Percentiles rank a stretch among this genome's conserved stretches.
Conservation (phyloP, 352 stramenopile genomes). For the Globisporangium camurandrum region DNA sequence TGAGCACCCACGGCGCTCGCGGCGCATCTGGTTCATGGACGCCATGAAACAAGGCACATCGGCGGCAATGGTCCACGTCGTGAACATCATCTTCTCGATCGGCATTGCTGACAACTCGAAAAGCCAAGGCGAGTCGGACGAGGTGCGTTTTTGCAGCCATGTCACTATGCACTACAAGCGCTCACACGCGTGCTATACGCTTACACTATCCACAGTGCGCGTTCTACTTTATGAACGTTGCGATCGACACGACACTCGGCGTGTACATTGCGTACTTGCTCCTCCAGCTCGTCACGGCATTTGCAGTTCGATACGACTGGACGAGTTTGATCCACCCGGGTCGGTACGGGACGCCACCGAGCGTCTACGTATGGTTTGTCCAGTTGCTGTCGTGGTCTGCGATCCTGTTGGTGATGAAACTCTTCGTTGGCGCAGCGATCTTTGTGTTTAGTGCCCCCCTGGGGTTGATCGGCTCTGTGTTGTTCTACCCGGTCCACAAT, state of each 20-base stretch:
- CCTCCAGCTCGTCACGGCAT: conserved; percentile 41
- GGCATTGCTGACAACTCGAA: conserved; percentile 51
- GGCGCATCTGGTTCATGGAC: conserved; percentile 78
- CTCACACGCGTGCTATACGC: not conserved
- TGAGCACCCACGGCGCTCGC: conserved; percentile 48
- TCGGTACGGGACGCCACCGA: conserved; percentile 60
- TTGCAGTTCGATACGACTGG: conserved; percentile 62
- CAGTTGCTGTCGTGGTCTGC: conserved; percentile 63
- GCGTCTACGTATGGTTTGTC: conserved; percentile 48
- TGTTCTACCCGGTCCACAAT: conserved; percentile 65
- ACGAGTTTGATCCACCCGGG: conserved; percentile 48
- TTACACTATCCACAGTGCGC: conserved; percentile 36
- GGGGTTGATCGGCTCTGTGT: conserved; percentile 42
- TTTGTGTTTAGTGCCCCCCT: conserved; percentile 54
- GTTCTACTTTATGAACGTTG: conserved; percentile 86
- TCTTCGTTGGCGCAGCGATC: conserved; percentile 52
- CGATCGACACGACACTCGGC: conserved; percentile 75
- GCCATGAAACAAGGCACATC: conserved; percentile 80
- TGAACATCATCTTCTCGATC: conserved; percentile 77
- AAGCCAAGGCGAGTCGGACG: conserved; percentile 41
- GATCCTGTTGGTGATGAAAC: conserved; percentile 61
- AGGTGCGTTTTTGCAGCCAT: conserved; percentile 24
- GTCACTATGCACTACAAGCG: not conserved
- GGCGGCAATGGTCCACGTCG: conserved; percentile 67
- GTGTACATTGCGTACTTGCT: conserved; percentile 80